Conservation (phyloP, 2,329 filamentous ascomycete species). For the Verticillium alfalfae region DNA sequence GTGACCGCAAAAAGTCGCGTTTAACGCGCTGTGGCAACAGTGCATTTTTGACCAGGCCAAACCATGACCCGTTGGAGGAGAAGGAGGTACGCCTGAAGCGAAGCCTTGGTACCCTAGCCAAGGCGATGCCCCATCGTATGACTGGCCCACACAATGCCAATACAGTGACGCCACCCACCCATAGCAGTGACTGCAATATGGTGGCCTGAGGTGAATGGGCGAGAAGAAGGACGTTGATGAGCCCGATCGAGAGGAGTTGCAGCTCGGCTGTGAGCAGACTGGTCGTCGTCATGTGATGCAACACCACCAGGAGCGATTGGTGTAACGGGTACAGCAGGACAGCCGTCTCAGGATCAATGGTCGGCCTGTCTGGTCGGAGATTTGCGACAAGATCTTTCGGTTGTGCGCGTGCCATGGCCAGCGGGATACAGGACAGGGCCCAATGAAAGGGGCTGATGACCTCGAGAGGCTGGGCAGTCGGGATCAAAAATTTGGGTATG, state of each 20-base stretch:
- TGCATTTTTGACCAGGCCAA: slow-evolving; percentile 33
- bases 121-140: slow-evolving; percentile 74
- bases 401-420: slow-evolving; percentile 31
- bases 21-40: slow-evolving; percentile 43
- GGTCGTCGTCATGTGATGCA: slow-evolving; percentile 80
- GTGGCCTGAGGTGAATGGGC: slow-evolving; percentile 75
- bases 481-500: slow-evolving; percentile 68
- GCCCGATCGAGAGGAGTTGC: slow-evolving; percentile 74
- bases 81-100: slow-evolving; percentile 61
- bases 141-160: slow-evolving; percentile 69
- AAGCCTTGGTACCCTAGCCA: slow-evolving; percentile 89
- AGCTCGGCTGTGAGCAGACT: slow-evolving; percentile 84
- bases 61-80: slow-evolving; percentile 24
- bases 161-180: slow-evolving; percentile 73
- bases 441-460: slow-evolving; percentile 70
- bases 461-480: slow-evolving; percentile 50
- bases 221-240: slow-evolving; percentile 77
- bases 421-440: slow-evolving; percentile 66
- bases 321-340: slow-evolving; percentile 77
- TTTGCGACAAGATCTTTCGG: slow-evolving; percentile 7
- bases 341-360: slow-evolving; percentile 50
- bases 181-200: slow-evolving; percentile 80
- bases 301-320: slow-evolving; percentile 64
- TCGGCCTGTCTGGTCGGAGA: neutral
- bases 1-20: slow-evolving; percentile 24